Evolutionary conservation across 371 early-diverging fungal genomes (phyloP), one percentile per base, ranked within the genome.

Genomic region (Mortierella sp.): DNA sequence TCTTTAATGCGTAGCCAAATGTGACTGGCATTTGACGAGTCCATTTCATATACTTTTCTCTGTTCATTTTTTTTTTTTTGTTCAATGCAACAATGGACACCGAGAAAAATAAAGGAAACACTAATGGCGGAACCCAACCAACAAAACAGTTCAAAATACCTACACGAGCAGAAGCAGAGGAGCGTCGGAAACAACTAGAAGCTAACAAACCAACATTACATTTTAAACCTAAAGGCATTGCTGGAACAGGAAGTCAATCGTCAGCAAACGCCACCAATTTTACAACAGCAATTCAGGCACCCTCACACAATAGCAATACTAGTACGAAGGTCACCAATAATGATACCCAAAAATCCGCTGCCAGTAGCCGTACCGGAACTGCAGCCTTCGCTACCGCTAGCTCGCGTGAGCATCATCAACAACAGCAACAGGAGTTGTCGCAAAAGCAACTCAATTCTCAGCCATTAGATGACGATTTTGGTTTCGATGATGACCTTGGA

Each of bases 221-320:
- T 35, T 76, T 76, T 61, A 76, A 76, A 42, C 76, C 76, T 0
- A 70, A 62, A 45, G 70, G 70, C 68, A 65, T 68, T 43, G 61
- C 60, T 9, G 7, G 51, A 4, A n/a, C 3, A 8, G 6, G 40
- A 7, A 32, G 34, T 55, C 75, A 35, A 31, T 68, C 57, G 19
- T 15, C 66, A 28, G 10, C 26, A 17, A 67, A 51, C 64, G 71
- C 71, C 71, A 76, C 68, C 71, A 70, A 70, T 51, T 61, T 23
- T 47, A 43, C 28, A 23, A 13, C 45, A 15, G 22, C 49, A 43
- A 9, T 40, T 29, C 56, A 29, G 7, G 23, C 15, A 31, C 32
- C 29, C 62, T 28, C 13, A 19, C 15, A 15, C 31, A 28, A 5
- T 32, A 40, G 17, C 28, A 13, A 42, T 28, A 37, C 28, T 35